Percentiles rank a stretch among this genome's conserved stretches.
These are phyloP conservation scores for Hemerocallis citrina DNA, from an alignment of 106 monocot species.

Conservation along the genomic window DNA sequence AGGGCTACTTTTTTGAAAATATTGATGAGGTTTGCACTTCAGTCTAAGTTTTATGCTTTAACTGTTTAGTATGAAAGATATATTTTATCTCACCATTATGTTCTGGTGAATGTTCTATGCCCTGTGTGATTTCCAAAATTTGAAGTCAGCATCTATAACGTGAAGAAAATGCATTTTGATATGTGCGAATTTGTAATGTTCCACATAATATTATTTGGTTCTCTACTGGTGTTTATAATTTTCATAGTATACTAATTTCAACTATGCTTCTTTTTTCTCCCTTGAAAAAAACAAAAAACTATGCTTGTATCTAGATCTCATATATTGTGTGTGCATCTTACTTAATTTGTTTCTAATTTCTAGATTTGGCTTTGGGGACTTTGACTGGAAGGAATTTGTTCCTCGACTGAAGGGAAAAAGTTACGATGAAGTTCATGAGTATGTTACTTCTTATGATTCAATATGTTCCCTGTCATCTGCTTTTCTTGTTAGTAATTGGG, in stretches of 20 bases:
- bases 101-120: no score
- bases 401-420: constrained; percentile 84
- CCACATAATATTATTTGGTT: not conserved
- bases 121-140: no score
- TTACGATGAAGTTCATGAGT: constrained; percentile 74
- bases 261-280: not conserved
- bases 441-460: constrained; percentile 23
- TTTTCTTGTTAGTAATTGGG: no score
- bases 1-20: constrained; percentile 65
- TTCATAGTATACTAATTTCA: not conserved
- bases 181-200: no score
- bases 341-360: no score
- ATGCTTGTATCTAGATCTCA: not conserved
- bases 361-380: constrained; percentile 96
- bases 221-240: not conserved
- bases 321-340: not conserved
- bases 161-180: no score
- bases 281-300: no score
- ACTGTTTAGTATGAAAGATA: no score
- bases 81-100: no score
- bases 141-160: no score
- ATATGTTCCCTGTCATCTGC: no score
- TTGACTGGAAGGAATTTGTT: constrained; percentile 84
- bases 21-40: constrained; percentile 68
- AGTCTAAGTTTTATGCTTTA: no score